Evolutionary conservation across 176 grass and related monocot genomes (phyloP), one percentile per base, ranked within the genome.

Genomic region (Chloris gayana): DNA sequence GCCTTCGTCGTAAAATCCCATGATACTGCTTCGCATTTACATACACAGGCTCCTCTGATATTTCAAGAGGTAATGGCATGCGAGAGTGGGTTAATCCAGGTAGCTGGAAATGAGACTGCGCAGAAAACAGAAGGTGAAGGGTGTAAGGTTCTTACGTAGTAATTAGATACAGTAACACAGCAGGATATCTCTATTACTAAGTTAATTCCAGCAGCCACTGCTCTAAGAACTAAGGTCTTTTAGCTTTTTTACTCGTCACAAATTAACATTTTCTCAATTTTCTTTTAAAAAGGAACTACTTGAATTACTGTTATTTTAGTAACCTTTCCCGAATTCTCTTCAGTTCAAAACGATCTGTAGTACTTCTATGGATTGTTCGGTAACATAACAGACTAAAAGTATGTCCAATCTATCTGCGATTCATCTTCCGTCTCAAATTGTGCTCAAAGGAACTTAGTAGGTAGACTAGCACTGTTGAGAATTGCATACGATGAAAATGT

Each of bases 11-110:
- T 60, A 99, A 67, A 63, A 99, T 99, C 21, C 96, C 96, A 79
- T 95, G 90, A 53, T 95, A 99, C 84, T 99, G 96, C 75, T 99
- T 99, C 18, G 96, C 90, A 79, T 99, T 98, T 77, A 98, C 96
- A 95, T 95, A 98, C 21, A 98, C 90, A 64, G 92, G 96, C 56
- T 99, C 96, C 87, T 95, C 92, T 0, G 96, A 84, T 73, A 95
- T 81, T 77, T 99, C 90, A 27, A 95, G 90, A 69, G 88, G 96
- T 41, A 99, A 93, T 15, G 96, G 92, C 92, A 99, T 91, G 15
- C 96, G 84, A 53, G 82, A 47, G 29, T 86, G 90, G 49, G 84
- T 67, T 81, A 89, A 72, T 69, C 92, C 90, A 74, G 86, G 77
- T 19, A 91, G 46, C 72, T 93, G 96, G 54, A 83, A 90, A 82